Base-by-base conservation (phyloP, 371 early-diverging fungal species). In the Mucor piriformis region DNA sequence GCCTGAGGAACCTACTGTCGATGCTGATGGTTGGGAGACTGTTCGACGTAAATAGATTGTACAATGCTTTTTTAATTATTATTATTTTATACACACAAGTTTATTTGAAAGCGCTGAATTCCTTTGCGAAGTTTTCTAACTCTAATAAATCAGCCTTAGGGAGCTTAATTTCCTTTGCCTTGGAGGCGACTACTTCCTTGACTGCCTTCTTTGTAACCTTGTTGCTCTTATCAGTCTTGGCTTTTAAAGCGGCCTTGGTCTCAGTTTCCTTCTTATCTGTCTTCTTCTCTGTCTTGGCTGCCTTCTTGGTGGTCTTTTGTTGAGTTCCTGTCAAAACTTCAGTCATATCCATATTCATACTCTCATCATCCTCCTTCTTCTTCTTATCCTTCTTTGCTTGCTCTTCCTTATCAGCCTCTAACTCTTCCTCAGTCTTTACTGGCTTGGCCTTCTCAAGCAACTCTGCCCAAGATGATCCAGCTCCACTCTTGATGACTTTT, bases 1-100 rank as follows among this genome's bases (percentile, higher is more conserved):
- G 18, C 69, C 71, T 16, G 58, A 69, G 24, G 74, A 67, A 42
- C 75, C 80, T 18, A 50, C 67, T 20, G 75, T 77, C 15, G 82
- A 81, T 54, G 81, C 74, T 47, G 83, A 82, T 67, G 84, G 82
- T 3, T 80, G 79, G 61, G 79, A 81, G 54, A 77, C 63, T 21
- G 82, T 80, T 12, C 70, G 69, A 51, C 66, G 64, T 50, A 64
- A 63, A 53, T 61, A 70, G 54, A 33, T 7, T 49, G 34, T 8
- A 18, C 2, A 42, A 18, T 18, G 4, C 13, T 5, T 42, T 42
- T 20, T 8, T 34, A 33, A 52, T 15, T 20, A 29, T 53, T 8
- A 40, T 24, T 16, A 13, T 24, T 11, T 47, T 18, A 24, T 49
- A 2, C 11, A 18, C 3, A 24, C 18, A 27, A 21, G n/a, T 23